These are phyloP conservation scores for Furcasterigmium furcatum DNA, from an alignment of 2,329 filamentous ascomycete genomes.

Conservation along the genomic window DNA sequence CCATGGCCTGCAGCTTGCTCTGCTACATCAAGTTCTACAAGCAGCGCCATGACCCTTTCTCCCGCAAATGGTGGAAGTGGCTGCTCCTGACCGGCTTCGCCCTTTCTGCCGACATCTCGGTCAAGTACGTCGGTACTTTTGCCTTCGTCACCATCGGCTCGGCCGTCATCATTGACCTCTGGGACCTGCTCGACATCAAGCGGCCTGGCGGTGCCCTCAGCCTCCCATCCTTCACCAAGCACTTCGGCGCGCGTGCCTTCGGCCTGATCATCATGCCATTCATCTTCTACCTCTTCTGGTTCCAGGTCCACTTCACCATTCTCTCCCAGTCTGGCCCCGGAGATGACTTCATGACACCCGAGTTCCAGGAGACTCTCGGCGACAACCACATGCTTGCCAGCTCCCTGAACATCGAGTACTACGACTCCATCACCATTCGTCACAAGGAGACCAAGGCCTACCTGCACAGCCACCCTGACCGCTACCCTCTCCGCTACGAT, in stretches of 20 bases:
- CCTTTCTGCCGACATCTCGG: slow-evolving; percentile 95
- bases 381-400: slow-evolving; percentile 93
- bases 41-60: slow-evolving; percentile 82
- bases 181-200: slow-evolving; percentile 90
- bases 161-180: slow-evolving; percentile 90
- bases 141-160: slow-evolving; percentile 96
- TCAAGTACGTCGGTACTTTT: slow-evolving; percentile 95
- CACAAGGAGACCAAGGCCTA: slow-evolving; percentile 98
- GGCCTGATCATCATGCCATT: slow-evolving; percentile 89
- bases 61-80: slow-evolving; percentile 99
- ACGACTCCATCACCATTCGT: slow-evolving; percentile 79
- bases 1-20: slow-evolving; percentile 92
- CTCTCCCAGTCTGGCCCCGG: slow-evolving; percentile 85
- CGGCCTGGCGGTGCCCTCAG: slow-evolving; percentile 77
- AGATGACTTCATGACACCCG: slow-evolving; percentile 97
- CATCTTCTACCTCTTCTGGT: slow-evolving; percentile 99
- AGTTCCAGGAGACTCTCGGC: slow-evolving; percentile 94
- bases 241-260: slow-evolving; percentile 83
- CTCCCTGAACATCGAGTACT: slow-evolving; percentile 83
- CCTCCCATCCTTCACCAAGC: slow-evolving; percentile 78
- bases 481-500: slow-evolving; percentile 91
- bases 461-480: slow-evolving; percentile 87
- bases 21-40: slow-evolving; percentile 99
- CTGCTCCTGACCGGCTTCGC: slow-evolving; percentile 90
- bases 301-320: slow-evolving; percentile 97